Evolutionary conservation across 164 flowering plant species (phyloP).

Genomic region (Dillenia suffruticosa): DNA sequence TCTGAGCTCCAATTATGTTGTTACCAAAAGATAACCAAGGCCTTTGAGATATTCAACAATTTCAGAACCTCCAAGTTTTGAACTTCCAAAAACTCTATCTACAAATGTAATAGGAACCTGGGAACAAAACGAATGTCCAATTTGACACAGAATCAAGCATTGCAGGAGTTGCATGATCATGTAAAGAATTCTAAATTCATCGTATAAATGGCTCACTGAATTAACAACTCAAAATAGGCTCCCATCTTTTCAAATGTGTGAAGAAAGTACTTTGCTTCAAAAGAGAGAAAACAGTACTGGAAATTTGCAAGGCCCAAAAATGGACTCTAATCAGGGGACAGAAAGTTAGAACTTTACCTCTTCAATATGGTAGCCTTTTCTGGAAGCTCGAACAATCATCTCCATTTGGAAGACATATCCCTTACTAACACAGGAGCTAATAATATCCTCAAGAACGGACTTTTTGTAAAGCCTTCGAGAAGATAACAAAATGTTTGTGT

Average conservation of each 20-base stretch:
- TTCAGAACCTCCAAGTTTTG: slow-evolving; percentile 99
- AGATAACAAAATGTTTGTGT: slow-evolving; percentile 9
- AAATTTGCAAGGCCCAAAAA: background rate
- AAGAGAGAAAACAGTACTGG: too few relatives aligned
- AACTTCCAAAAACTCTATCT: slow-evolving; percentile 92
- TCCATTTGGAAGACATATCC: slow-evolving; percentile 99
- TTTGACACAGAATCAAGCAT: background rate
- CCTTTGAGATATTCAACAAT: slow-evolving; percentile 96
- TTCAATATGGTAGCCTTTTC: slow-evolving; percentile 88
- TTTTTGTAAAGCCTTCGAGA: slow-evolving; percentile 67
- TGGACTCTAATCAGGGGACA: background rate
- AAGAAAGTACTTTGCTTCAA: too few relatives aligned
- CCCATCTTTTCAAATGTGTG: background rate
- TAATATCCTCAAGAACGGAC: slow-evolving; percentile 86
- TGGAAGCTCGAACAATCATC: slow-evolving; percentile 94
- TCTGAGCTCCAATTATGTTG: slow-evolving; percentile 37
- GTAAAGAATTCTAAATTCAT: too few relatives aligned
- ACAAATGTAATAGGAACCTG: slow-evolving; percentile 98
- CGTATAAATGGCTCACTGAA: background rate
- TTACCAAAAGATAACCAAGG: slow-evolving; percentile 68
- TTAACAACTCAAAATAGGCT: background rate
- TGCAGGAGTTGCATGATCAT: background rate
- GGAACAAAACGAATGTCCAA: slow-evolving; percentile 3
- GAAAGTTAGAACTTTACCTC: slow-evolving; percentile 50
- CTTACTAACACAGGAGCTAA: slow-evolving; percentile 82